These are phyloP conservation scores for Corylus avellana DNA, from an alignment of 306 rosid species.

Conservation along the genomic window DNA sequence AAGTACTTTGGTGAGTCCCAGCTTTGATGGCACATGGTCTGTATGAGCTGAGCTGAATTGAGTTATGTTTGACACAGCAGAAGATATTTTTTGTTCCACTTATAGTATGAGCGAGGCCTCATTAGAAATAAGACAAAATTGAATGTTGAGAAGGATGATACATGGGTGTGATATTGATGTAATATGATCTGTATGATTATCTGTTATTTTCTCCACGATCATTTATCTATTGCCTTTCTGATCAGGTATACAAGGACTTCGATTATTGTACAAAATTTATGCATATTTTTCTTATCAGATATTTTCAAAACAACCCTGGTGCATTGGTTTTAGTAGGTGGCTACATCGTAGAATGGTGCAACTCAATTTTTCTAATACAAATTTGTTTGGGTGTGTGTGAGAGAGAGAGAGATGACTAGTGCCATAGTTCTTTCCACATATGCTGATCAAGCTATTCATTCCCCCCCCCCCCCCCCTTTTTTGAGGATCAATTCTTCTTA, in stretches of 20 bases:
- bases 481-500: conserved; percentile 10
- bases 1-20: background rate
- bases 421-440: background rate
- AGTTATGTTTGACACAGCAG: background rate
- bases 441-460: background rate
- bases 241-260: background rate
- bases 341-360: background rate
- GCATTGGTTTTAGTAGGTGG: background rate
- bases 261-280: background rate
- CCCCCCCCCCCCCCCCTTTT: background rate
- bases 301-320: background rate
- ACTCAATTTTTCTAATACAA: background rate
- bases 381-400: background rate
- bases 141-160: background rate
- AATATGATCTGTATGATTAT: background rate
- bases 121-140: background rate
- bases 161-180: background rate
- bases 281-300: background rate
- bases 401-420: background rate
- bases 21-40: background rate
- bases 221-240: background rate
- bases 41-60: background rate
- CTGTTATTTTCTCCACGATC: background rate
- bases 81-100: background rate
- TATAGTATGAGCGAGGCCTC: background rate